phyloP scores from a whole-genome alignment of 2,329 filamentous ascomycete genomes.

The Penicillium sp. region DNA sequence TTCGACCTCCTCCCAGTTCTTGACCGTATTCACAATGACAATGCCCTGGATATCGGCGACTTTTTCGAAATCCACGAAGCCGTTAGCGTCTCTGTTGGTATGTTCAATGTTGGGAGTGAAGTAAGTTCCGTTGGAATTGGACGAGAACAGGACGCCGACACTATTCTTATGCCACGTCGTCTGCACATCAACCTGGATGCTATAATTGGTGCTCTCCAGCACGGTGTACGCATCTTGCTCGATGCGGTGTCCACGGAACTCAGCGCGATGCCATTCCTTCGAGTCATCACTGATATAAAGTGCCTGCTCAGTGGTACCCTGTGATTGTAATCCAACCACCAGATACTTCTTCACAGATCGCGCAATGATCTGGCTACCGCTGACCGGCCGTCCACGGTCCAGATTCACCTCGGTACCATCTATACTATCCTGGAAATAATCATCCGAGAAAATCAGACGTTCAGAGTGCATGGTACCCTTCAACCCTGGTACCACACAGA shows the following conservation, averaged over 20 bases:
- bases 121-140: conserved; percentile 96
- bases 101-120: conserved; percentile 91
- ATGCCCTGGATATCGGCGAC: conserved; percentile 89
- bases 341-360: conserved; percentile 85
- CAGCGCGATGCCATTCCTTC: conserved; percentile 82
- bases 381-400: conserved; percentile 70
- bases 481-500: conserved; percentile 78
- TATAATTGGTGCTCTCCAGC: conserved; percentile 95
- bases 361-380: conserved; percentile 73
- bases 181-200: conserved; percentile 94
- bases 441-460: conserved; percentile 76
- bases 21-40: conserved; percentile 83
- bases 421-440: conserved; percentile 70
- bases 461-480: conserved; percentile 73
- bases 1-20: conserved; percentile 78
- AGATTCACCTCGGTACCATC: conserved; percentile 70
- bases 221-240: conserved; percentile 88
- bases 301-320: conserved; percentile 84
- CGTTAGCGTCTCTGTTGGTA: conserved; percentile 77
- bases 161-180: conserved; percentile 62
- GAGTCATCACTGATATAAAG: conserved; percentile 87
- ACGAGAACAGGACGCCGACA: conserved; percentile 89
- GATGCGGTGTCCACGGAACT: conserved; percentile 84
- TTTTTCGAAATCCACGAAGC: conserved; percentile 93
- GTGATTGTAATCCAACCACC: conserved; percentile 77